A percentile compares a stretch with the other conserved stretches of the same genome.
phyloP scores from a whole-genome alignment of 306 rosid genomes.

The Arachis stenosperma region DNA sequence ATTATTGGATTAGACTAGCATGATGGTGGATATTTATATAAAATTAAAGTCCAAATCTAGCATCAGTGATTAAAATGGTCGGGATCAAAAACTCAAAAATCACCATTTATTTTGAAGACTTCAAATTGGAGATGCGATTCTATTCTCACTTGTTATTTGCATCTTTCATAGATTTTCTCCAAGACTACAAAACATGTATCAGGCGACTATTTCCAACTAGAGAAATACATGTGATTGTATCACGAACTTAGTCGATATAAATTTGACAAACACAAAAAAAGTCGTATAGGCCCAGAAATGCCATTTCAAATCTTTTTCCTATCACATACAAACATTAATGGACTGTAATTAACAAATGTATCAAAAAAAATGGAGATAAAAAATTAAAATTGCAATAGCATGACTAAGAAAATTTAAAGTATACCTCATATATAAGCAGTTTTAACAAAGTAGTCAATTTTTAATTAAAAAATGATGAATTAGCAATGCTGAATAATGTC shows the following conservation, averaged over 20 bases:
- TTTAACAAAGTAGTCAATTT: neutral
- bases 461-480: too few species aligned
- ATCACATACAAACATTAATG: neutral
- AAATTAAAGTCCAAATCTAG: slow-evolving; percentile 12
- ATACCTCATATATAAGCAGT: slow-evolving; percentile 46
- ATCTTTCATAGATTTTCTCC: slow-evolving; percentile 44
- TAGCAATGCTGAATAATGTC: too few species aligned
- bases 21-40: slow-evolving; percentile 5
- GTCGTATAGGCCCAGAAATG: slow-evolving; percentile 40
- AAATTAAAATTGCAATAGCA: neutral
- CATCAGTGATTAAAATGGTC: neutral
- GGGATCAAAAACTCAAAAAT: neutral
- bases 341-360: slow-evolving; percentile 2
- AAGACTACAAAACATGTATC: slow-evolving; percentile 51
- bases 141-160: slow-evolving; percentile 34
- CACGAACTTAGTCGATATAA: slow-evolving; percentile 33
- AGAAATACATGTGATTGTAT: slow-evolving; percentile 37
- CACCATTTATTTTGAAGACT: slow-evolving; percentile 33
- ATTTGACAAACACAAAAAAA: slow-evolving; percentile 46
- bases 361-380: neutral
- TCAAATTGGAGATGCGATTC: slow-evolving; percentile 15
- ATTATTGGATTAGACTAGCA: slow-evolving; percentile 8
- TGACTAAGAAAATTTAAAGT: slow-evolving; percentile 9
- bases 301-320: slow-evolving; percentile 48
- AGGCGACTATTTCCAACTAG: slow-evolving; percentile 48